Conservation (phyloP, 768 basidiomycete species). For the Lyophyllum shimeji region DNA sequence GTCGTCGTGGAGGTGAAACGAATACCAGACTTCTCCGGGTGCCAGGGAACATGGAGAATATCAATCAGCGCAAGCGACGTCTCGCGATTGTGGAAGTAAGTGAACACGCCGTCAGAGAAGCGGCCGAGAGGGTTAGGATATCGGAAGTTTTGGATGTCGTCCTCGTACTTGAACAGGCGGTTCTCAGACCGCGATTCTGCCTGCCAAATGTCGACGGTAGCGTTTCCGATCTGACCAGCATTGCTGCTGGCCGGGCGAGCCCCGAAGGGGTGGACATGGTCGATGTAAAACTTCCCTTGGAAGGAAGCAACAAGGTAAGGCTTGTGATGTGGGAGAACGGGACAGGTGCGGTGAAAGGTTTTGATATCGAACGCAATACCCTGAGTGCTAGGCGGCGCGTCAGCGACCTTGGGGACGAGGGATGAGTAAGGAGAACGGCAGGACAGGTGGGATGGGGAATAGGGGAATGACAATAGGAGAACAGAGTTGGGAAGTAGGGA, state of each 20-base stretch:
- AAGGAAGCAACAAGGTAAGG: slow-evolving; percentile 14
- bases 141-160: slow-evolving; percentile 27
- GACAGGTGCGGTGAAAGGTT: slow-evolving; percentile 25
- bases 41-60: background rate
- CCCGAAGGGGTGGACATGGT: slow-evolving; percentile 24
- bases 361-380: slow-evolving; percentile 29
- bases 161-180: slow-evolving; percentile 24
- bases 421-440: background rate
- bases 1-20: slow-evolving; percentile 19
- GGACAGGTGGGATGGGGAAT: too few species aligned
- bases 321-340: slow-evolving; percentile 27
- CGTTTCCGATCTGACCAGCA: slow-evolving; percentile 25
- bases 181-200: slow-evolving; percentile 9
- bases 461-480: background rate
- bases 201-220: slow-evolving; percentile 23
- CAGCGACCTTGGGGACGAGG: slow-evolving; percentile 15
- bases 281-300: slow-evolving; percentile 16
- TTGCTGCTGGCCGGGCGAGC: slow-evolving; percentile 19
- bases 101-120: background rate
- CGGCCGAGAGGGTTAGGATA: slow-evolving; percentile 11
- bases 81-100: slow-evolving; percentile 20
- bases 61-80: slow-evolving; percentile 12
- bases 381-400: slow-evolving; percentile 27
- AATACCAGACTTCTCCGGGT: slow-evolving; percentile 21
- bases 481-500: background rate